These are phyloP conservation scores for Amanita muscaria DNA, from an alignment of 768 basidiomycete species.

Conservation along the genomic window DNA sequence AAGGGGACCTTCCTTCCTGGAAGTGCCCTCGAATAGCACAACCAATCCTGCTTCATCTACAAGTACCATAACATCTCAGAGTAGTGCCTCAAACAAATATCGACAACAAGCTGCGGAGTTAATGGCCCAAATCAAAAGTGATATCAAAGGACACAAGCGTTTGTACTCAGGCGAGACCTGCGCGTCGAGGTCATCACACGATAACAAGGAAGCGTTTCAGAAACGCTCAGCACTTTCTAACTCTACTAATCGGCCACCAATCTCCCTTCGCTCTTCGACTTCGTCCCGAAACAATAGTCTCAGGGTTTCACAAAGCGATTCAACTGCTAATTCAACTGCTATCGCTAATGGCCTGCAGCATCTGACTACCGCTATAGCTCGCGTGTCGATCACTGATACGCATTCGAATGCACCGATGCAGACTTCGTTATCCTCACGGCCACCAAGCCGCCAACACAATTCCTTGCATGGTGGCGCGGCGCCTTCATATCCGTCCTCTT, in stretches of 20 bases:
- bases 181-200: not conserved
- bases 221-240: not conserved
- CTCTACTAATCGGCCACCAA: conserved; percentile 1
- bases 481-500: conserved; percentile 43
- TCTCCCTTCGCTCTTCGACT: not conserved
- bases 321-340: not conserved
- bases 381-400: conserved; percentile 29
- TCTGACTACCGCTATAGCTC: not conserved
- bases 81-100: conserved; percentile 48
- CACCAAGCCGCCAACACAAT: not conserved
- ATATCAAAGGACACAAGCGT: conserved; percentile 68
- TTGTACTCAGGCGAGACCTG: conserved; percentile 56
- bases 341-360: not conserved
- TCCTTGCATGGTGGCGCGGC: conserved; percentile 16
- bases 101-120: conserved; percentile 69
- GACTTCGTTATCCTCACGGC: not conserved
- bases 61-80: conserved; percentile 24
- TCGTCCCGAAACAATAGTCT: not conserved
- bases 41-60: conserved; percentile 22
- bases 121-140: conserved; percentile 80
- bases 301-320: not conserved
- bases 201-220: conserved; percentile 3
- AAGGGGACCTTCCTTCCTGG: conserved; percentile 25
- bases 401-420: not conserved
- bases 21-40: conserved; percentile 22